Evolutionary conservation across 306 rosid genomes (phyloP).

Genomic region (Delonix regia): DNA sequence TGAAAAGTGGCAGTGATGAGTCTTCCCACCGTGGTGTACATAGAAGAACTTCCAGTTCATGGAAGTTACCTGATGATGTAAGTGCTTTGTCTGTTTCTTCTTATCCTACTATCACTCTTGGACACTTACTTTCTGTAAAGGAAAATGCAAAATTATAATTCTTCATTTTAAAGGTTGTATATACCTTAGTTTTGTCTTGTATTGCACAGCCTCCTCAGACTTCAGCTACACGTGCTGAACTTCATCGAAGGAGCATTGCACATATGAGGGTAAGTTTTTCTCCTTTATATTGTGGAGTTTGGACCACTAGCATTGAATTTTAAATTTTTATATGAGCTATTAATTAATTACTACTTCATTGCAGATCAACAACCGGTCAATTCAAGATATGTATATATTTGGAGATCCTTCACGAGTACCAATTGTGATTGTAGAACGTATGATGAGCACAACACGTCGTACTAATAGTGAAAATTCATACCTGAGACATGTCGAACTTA

Average conservation of each 20-base stretch:
- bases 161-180: conserved; percentile 6
- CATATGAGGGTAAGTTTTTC: conserved; percentile 77
- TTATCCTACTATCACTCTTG: neutral
- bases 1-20: conserved; percentile 61
- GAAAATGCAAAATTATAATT: neutral
- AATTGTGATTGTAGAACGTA: conserved; percentile 83
- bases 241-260: conserved; percentile 83
- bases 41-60: conserved; percentile 62
- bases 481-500: conserved; percentile 54
- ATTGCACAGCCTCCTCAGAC: conserved; percentile 69
- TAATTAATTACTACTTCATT: conserved; percentile 26
- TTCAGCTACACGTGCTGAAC: conserved; percentile 78
- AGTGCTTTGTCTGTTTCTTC: conserved; percentile 45
- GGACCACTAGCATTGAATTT: conserved; percentile 24
- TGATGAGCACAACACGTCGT: conserved; percentile 72
- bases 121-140: conserved; percentile 15
- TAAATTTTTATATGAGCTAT: conserved; percentile 1
- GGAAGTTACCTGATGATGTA: conserved; percentile 86
- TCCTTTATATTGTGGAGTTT: conserved; percentile 7
- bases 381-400: conserved; percentile 91
- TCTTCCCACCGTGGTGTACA: conserved; percentile 58
- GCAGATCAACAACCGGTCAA: conserved; percentile 82
- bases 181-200: conserved; percentile 24
- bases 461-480: conserved; percentile 71
- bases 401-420: conserved; percentile 82